Evolutionary conservation across 1,284 basidiomycete genomes (phyloP), one percentile per base, ranked within the genome.

Genomic region (Neolentinus lepideus): DNA sequence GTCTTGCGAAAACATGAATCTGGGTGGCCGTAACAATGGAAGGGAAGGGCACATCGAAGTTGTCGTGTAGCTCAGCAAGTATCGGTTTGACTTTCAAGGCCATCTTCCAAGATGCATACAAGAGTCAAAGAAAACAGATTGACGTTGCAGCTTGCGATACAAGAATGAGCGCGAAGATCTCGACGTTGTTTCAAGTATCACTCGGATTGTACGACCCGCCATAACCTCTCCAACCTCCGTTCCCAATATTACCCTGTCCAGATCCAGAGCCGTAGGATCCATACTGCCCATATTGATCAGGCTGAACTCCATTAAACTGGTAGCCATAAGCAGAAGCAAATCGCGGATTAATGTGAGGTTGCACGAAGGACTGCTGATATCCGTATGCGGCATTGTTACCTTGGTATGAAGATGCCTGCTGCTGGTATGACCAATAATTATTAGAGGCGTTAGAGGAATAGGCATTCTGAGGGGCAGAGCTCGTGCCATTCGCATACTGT

Each of bases 331-430:
- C 68, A 50, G 78, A 77, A 25, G 75, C 75, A 67, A 91, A 91
- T 12, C 83, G 77, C 12, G 89, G 89, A 66, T 90, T 90, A 60
- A 90, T 88, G 64, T 91, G 88, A n/a, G 89, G 88, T 61, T 89
- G 88, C 19, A 90, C 74, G 50, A 76, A 79, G 22, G 70, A 66
- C 54, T 74, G 71, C 52, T 73, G 69, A 52, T 72, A 63, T 36
- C 60, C 58, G 45, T 58, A 62, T 24, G 59, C 56, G 60, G 61
- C 56, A 52, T 56, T 26, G 63, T 25, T 19, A 27, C 36, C 36
- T 24, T 54, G 38, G 24, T 47, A 43, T 43, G 38, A 43, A 29
- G 47, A 4, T 29, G 47, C 25, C 24, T 21, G 21, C 24, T 50
- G 47, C 6, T 25, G 47, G 27, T 50, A 25, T 16, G 47, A 25